A percentile compares a stretch with the other conserved stretches of the same genome.
These are phyloP conservation scores for Vitis riparia DNA, from an alignment of 164 flowering plant species.

Conservation along the genomic window DNA sequence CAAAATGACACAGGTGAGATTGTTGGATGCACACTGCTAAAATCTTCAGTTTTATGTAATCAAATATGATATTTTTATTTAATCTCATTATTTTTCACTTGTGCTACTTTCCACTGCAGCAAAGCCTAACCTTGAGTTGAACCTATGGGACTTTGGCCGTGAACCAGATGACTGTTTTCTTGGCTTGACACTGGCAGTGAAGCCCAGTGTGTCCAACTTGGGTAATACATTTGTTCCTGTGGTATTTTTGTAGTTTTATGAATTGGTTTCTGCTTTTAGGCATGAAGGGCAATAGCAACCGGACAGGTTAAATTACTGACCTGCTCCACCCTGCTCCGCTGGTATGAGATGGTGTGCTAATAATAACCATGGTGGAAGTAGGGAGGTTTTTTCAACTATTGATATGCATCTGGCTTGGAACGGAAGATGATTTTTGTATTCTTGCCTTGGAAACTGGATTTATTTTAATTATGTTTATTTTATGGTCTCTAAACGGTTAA, in stretches of 20 bases:
- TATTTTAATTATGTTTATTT: no score
- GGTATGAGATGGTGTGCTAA: no score
- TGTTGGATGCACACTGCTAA: neutral
- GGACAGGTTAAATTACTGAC: no score
- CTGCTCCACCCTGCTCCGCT: no score
- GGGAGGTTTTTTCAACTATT: no score
- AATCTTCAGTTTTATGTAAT: neutral
- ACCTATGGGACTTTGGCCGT: constrained; percentile 69
- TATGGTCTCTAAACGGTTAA: no score
- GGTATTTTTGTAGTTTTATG: neutral
- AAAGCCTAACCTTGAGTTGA: constrained; percentile 84
- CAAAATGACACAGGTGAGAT: constrained; percentile 42
- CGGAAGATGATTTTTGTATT: no score
- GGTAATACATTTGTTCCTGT: constrained; percentile 33
- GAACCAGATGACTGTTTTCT: constrained; percentile 79
- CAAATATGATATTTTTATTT: neutral
- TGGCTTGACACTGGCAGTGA: constrained; percentile 83
- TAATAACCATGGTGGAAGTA: no score
- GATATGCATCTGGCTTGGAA: no score
- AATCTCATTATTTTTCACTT: neutral
- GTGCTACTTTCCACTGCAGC: constrained; percentile 28
- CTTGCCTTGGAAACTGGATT: no score
- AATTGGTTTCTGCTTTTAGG: constrained; percentile 2
- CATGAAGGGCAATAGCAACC: neutral
- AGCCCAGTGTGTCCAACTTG: constrained; percentile 59